Evolutionary conservation across 1,284 basidiomycete genomes (phyloP).

Genomic region (Sanghuangporus sanghuang): DNA sequence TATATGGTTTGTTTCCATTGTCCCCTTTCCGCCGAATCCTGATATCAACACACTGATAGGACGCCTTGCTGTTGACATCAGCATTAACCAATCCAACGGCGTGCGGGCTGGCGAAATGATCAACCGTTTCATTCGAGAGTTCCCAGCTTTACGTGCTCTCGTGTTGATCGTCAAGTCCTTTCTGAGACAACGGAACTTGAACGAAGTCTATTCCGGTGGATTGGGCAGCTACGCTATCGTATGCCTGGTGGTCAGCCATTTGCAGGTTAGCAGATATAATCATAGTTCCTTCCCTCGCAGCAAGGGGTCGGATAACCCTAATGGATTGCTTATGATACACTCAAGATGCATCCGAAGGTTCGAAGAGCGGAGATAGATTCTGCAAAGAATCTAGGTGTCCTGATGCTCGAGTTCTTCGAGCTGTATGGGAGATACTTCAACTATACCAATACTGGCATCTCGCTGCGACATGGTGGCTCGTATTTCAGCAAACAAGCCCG

Average conservation of each 20-base stretch:
- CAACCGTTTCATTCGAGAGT: slow-evolving; percentile 70
- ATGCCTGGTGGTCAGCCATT: slow-evolving; percentile 87
- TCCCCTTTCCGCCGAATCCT: not conserved
- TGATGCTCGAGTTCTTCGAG: slow-evolving; percentile 96
- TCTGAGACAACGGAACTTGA: slow-evolving; percentile 87
- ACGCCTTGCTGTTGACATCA: slow-evolving; percentile 84
- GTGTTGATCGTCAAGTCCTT: slow-evolving; percentile 90
- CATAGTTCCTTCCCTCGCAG: not conserved
- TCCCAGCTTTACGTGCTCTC: slow-evolving; percentile 75
- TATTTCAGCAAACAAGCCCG: slow-evolving; percentile 79
- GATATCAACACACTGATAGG: slow-evolving; percentile 34
- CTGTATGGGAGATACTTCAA: slow-evolving; percentile 93
- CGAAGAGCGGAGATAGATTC: slow-evolving; percentile 85
- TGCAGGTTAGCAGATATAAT: slow-evolving; percentile 52
- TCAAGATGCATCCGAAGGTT: slow-evolving; percentile 86
- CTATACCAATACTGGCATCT: slow-evolving; percentile 88
- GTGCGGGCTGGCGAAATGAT: slow-evolving; percentile 79
- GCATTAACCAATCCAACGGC: slow-evolving; percentile 85
- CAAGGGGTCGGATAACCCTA: not conserved
- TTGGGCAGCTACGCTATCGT: slow-evolving; percentile 94
- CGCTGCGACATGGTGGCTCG: slow-evolving; percentile 75
- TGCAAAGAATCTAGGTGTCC: slow-evolving; percentile 81
- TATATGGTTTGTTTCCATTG: slow-evolving; percentile 34
- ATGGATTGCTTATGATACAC: slow-evolving; percentile 19
- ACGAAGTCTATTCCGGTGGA: slow-evolving; percentile 95